A percentile compares a stretch with the other conserved stretches of the same genome.
phyloP scores from a whole-genome alignment of 257 asterid species.

The Solanum paucissectum region DNA sequence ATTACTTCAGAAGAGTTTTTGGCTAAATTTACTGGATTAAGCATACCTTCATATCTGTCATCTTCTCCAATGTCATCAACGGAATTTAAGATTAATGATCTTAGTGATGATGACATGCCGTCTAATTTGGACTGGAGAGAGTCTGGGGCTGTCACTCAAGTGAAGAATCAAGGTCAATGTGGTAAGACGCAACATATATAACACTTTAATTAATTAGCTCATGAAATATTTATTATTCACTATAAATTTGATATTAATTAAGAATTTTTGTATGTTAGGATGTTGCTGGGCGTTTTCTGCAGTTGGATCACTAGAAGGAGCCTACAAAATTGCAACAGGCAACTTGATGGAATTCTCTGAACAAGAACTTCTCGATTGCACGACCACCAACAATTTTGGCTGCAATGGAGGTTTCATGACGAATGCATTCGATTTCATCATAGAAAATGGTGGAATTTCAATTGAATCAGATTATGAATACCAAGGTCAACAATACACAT shows the following conservation, averaged over 20 bases:
- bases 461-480: slow-evolving; percentile 10
- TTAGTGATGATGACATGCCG: neutral
- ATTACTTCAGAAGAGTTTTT: slow-evolving; percentile 23
- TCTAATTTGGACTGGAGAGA: slow-evolving; percentile 10
- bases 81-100: slow-evolving; percentile 1
- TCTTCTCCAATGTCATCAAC: neutral
- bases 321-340: neutral
- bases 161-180: slow-evolving; percentile 7
- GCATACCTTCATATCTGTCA: neutral
- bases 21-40: slow-evolving; percentile 4
- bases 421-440: slow-evolving; percentile 14
- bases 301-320: slow-evolving; percentile 11
- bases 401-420: neutral
- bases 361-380: slow-evolving; percentile 27
- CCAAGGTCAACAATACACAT: neutral
- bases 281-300: slow-evolving; percentile 18
- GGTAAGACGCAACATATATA: neutral
- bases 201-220: neutral
- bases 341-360: slow-evolving; percentile 4
- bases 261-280: neutral
- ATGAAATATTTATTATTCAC: neutral
- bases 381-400: neutral
- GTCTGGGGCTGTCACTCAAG: slow-evolving; percentile 13
- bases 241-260: neutral
- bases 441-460: slow-evolving; percentile 12